Percentiles rank a stretch among this genome's conserved stretches.
phyloP scores from a whole-genome alignment of 2,329 filamentous ascomycete species.

The Nothopassalora personata region DNA sequence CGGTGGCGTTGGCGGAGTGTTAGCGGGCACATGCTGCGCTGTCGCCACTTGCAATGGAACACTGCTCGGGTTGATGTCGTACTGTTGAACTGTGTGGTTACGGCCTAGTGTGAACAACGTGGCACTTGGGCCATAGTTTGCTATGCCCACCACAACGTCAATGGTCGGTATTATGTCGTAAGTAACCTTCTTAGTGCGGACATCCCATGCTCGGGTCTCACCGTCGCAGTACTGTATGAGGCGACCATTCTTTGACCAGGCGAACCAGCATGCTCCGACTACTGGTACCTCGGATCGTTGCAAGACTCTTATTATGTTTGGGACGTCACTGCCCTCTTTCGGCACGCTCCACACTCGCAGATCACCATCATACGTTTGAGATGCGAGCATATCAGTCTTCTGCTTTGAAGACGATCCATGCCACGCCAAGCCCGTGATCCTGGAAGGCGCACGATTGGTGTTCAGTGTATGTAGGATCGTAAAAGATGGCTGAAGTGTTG shows the following conservation, averaged over 20 bases:
- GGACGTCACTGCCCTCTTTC: slow-evolving; percentile 67
- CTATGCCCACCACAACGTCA: slow-evolving; percentile 72
- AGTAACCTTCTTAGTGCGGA: slow-evolving; percentile 93
- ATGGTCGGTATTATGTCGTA: slow-evolving; percentile 83
- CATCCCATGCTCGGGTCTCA: slow-evolving; percentile 93
- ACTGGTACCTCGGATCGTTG: slow-evolving; percentile 70
- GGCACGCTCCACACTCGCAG: slow-evolving; percentile 94
- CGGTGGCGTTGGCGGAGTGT: slow-evolving; percentile 74
- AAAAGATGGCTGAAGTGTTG: slow-evolving; percentile 82
- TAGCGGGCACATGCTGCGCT: slow-evolving; percentile 76
- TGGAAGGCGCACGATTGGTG: slow-evolving; percentile 76
- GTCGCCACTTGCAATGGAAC: slow-evolving; percentile 75
- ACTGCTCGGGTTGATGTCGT: slow-evolving; percentile 71
- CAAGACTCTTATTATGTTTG: slow-evolving; percentile 82
- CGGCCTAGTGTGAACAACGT: slow-evolving; percentile 84
- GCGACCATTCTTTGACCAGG: slow-evolving; percentile 96
- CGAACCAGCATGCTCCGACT: slow-evolving; percentile 86
- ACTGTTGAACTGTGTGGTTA: slow-evolving; percentile 88
- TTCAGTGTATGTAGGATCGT: slow-evolving; percentile 90
- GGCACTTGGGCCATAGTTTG: slow-evolving; percentile 85
- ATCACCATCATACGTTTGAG: slow-evolving; percentile 87
- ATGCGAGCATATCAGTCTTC: slow-evolving; percentile 95
- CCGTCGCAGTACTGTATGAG: slow-evolving; percentile 88
- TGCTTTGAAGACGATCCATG: slow-evolving; percentile 93
- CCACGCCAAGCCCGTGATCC: slow-evolving; percentile 83